phyloP scores from a whole-genome alignment of 2,329 filamentous ascomycete genomes.

The Diaporthe batatas region DNA sequence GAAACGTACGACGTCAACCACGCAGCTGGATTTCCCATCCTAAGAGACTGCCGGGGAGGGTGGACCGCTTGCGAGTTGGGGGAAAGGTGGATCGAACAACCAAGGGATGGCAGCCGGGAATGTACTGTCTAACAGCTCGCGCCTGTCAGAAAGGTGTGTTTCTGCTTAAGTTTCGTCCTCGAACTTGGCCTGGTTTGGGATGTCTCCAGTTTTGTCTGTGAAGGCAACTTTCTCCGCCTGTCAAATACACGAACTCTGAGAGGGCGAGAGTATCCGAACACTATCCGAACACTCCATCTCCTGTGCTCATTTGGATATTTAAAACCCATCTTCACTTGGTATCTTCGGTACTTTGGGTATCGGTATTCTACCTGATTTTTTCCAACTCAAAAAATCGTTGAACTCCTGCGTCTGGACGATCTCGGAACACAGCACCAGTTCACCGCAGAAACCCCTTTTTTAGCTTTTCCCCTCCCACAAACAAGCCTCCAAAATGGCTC shows the following conservation, averaged over 20 bases:
- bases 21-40: conserved; percentile 20
- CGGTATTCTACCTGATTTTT: not conserved
- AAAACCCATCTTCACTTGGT: conserved; percentile 25
- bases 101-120: not conserved
- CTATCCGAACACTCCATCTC: not conserved
- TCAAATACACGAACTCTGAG: conserved; percentile 4
- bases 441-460: not conserved
- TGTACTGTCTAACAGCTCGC: conserved; percentile 28
- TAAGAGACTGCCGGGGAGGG: conserved; percentile 11
- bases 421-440: not conserved
- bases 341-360: not conserved
- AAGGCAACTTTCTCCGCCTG: conserved; percentile 35
- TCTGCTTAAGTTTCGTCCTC: conserved; percentile 23
- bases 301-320: conserved; percentile 27
- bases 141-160: not conserved
- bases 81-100: conserved; percentile 9
- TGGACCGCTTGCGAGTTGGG: conserved; percentile 23
- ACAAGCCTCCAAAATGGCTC: conserved; percentile 46
- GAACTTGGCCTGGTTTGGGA: conserved; percentile 9
- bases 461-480: not conserved
- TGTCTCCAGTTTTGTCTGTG: conserved; percentile 7
- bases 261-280: conserved; percentile 33
- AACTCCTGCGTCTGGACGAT: not conserved
- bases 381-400: not conserved
- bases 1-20: conserved; percentile 19